Evolutionary conservation across 441 rosid genomes (phyloP).

Genomic region (Bocquillonia castaneifolia): DNA sequence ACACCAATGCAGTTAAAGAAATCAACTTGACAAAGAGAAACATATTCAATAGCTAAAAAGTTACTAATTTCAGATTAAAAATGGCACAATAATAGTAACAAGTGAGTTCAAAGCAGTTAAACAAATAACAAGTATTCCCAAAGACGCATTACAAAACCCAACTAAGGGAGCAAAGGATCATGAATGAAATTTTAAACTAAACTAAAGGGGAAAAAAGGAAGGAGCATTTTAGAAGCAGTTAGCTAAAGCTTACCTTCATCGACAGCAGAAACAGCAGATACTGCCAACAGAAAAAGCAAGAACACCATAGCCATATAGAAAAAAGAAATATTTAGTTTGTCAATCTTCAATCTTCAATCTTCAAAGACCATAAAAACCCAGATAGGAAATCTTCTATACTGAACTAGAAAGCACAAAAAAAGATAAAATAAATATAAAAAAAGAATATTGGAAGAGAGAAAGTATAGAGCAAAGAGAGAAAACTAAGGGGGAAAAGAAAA

Average conservation of each 20-base stretch:
- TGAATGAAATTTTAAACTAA: background rate
- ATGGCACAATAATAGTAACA: background rate
- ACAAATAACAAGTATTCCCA: background rate
- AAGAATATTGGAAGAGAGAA: background rate
- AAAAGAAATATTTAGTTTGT: constrained; percentile 21
- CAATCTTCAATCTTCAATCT: constrained; percentile 21
- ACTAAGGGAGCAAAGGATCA: background rate
- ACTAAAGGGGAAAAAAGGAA: background rate
- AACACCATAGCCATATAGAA: constrained; percentile 52
- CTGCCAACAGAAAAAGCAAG: constrained; percentile 44
- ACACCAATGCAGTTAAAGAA: constrained; percentile 9
- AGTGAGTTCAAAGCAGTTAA: background rate
- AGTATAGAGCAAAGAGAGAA: background rate
- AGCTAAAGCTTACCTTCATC: constrained; percentile 49
- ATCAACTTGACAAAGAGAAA: background rate
- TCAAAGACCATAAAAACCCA: constrained; percentile 27
- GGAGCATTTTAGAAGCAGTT: background rate
- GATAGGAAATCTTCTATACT: constrained; percentile 6
- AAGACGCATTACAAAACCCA: background rate
- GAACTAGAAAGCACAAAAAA: constrained; percentile 11
- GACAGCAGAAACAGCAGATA: constrained; percentile 51
- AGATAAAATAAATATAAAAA: background rate
- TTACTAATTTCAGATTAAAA: background rate
- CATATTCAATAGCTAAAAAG: background rate
- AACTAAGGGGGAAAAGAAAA: constrained; percentile 7